phyloP scores from a whole-genome alignment of 2,329 filamentous ascomycete species.

The Aspergillus versicolor region DNA sequence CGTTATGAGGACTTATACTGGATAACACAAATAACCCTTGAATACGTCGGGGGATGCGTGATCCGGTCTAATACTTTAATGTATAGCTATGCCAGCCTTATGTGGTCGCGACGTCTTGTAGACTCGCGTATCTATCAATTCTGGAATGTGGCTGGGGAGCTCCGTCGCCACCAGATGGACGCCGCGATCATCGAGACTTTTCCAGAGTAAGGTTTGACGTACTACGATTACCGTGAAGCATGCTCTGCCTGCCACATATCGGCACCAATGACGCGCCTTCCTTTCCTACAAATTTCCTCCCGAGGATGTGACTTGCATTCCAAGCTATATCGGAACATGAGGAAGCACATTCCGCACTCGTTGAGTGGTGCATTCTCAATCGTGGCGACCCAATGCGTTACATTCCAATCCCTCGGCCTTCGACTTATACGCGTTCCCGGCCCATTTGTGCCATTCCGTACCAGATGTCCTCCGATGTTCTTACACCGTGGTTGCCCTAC shows the following conservation, averaged over 20 bases:
- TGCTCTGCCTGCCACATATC: background rate
- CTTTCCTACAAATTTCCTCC: background rate
- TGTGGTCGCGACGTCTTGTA: background rate
- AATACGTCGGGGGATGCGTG: constrained; percentile 4
- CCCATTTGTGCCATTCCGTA: background rate
- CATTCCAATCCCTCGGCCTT: constrained; percentile 22
- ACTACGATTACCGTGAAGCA: background rate
- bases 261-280: background rate
- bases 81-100: constrained; percentile 4
- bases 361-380: constrained; percentile 21
- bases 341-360: constrained; percentile 17
- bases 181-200: too few relatives aligned
- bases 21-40: constrained; percentile 5
- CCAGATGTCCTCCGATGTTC: background rate
- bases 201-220: background rate
- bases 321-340: constrained; percentile 11
- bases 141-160: constrained; percentile 18
- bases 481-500: background rate
- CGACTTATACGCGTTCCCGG: constrained; percentile 15
- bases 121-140: background rate
- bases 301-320: constrained; percentile 20
- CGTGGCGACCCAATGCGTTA: constrained; percentile 15
- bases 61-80: background rate
- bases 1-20: background rate
- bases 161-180: background rate